Base-by-base conservation (phyloP, 2,329 filamentous ascomycete genomes). In the Ophiostoma perfectum region DNA sequence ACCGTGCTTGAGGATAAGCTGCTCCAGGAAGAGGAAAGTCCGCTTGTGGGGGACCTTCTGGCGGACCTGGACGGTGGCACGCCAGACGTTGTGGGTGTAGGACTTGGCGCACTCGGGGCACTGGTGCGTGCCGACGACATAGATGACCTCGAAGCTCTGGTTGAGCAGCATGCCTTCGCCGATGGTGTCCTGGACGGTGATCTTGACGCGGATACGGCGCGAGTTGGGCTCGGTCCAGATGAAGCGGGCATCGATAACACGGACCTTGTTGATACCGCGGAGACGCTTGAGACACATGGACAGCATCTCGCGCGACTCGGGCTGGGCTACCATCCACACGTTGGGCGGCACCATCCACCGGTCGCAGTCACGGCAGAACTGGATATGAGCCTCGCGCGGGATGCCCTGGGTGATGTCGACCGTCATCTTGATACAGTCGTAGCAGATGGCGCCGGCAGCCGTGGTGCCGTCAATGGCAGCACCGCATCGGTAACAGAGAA, bases 201-300 rank as follows among this genome's bases (percentile, higher is more conserved):
- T 89, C 82, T 97, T 97, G 78, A 98, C 89, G 80, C 93, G 96
- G 72, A 98, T 85, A 77, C 95, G 85, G 76, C 92, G 85, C 74
- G 93, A 97, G 81, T 99, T 95, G 11, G 95, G 94, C 79, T 99
- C 95, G 0, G 95, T 99, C 95, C 95, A 99, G 76, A 98, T 91
- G 77, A 98, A 99, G 75, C 88, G 91, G 64, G 95, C 95, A 77
- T 99, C 95, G 75, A 97, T 93, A 75, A 99, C 95, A 71, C 95
- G 86, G 73, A 96, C 91, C 81, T 95, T 96, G 77, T 89, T 88
- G 72, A 99, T 81, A 42, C 93, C 93, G 72, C 91, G 84, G 72
- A 99, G 80, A 78, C 95, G 96, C 76, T 92, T 89, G 73, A 99
- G 83, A 79, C 95, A 99, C 64, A 99, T 81, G 5, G 95, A 93